These are phyloP conservation scores for Ciborinia camelliae DNA, from an alignment of 2,329 filamentous ascomycete genomes.

Conservation along the genomic window DNA sequence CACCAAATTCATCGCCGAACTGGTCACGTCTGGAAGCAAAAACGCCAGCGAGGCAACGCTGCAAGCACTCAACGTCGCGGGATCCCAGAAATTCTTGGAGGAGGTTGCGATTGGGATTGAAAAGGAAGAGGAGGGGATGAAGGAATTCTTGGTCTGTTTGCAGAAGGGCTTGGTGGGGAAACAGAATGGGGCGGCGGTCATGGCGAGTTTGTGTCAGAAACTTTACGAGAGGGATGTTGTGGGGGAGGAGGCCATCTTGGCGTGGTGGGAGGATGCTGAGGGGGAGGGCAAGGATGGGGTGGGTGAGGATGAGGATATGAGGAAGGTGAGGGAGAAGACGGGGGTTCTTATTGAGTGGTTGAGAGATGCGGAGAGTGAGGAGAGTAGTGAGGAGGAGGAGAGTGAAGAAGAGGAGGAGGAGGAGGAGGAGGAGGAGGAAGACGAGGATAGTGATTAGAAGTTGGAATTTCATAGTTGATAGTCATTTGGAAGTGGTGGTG, in stretches of 20 bases:
- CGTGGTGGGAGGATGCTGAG: conserved; percentile 66
- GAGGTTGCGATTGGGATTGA: conserved; percentile 63
- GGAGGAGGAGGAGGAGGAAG: neutral
- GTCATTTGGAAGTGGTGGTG: neutral
- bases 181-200: conserved; percentile 61
- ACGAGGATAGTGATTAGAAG: neutral
- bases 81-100: conserved; percentile 53
- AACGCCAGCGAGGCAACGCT: conserved; percentile 35
- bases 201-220: conserved; percentile 78
- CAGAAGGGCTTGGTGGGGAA: conserved; percentile 73
- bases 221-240: conserved; percentile 80
- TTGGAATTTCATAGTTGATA: neutral
- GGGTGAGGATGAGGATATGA: conserved; percentile 1
- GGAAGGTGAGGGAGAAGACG: conserved; percentile 49
- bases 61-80: conserved; percentile 63
- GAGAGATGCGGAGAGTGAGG: conserved; percentile 68
- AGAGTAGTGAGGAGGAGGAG: conserved; percentile 63
- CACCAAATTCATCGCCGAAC: conserved; percentile 72
- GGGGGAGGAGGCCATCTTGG: conserved; percentile 82
- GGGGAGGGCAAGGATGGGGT: neutral
- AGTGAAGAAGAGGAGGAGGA: conserved; percentile 32
- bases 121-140: conserved; percentile 67
- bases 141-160: conserved; percentile 77
- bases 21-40: conserved; percentile 51
- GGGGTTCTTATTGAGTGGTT: conserved; percentile 79